phyloP scores from a whole-genome alignment of 306 rosid species.

The Ochetophila trinervis region DNA sequence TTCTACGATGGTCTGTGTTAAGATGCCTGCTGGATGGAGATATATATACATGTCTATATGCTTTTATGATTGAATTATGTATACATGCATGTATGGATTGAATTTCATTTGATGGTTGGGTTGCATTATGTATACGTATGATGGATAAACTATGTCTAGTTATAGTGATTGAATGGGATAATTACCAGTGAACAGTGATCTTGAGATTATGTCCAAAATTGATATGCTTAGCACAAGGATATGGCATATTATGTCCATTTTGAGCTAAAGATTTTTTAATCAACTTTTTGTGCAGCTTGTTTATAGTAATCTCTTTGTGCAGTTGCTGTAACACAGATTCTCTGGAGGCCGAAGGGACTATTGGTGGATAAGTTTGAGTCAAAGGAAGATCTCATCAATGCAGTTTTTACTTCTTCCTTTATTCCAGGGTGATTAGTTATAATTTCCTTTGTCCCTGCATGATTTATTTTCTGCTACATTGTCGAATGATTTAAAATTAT shows the following conservation, averaged over 20 bases:
- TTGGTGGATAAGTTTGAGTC: conserved; percentile 93
- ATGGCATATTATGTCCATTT: background rate
- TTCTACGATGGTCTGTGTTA: background rate
- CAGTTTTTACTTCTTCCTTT: conserved; percentile 94
- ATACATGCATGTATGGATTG: too few species aligned
- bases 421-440: conserved; percentile 86
- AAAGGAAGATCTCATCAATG: conserved; percentile 95
- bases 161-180: too few species aligned
- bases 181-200: background rate
- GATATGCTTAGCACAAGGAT: background rate
- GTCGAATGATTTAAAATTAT: background rate
- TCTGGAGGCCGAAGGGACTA: conserved; percentile 92
- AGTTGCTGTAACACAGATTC: conserved; percentile 94
- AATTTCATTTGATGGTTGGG: too few species aligned
- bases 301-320: conserved; percentile 25
- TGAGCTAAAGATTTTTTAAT: background rate
- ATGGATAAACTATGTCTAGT: too few species aligned
- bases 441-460: conserved; percentile 18
- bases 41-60: background rate
- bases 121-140: too few species aligned
- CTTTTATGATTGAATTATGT: background rate
- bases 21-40: background rate
- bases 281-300: conserved; percentile 3
- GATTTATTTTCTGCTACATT: conserved; percentile 24
- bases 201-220: background rate